phyloP scores from a whole-genome alignment of 208 protist species.

The Wallacemonas rigidus region DNA sequence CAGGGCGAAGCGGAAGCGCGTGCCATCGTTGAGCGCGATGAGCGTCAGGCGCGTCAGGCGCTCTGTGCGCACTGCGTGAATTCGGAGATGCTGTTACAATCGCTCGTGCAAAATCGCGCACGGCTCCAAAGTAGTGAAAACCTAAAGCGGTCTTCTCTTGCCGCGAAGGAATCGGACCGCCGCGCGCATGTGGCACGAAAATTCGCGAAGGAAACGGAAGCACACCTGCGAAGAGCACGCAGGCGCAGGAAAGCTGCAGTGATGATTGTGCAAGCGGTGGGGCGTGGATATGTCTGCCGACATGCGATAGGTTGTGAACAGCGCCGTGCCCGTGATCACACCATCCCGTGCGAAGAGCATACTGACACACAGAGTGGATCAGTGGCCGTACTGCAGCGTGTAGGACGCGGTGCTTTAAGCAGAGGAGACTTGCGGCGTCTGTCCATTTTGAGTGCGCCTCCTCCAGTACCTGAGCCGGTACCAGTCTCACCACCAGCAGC shows the following conservation, averaged over 20 bases:
- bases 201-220: neutral
- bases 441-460: neutral
- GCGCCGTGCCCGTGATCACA: neutral
- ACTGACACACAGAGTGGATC: neutral
- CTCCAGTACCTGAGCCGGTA: neutral
- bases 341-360: no score
- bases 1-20: conserved; percentile 17
- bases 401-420: conserved; percentile 22
- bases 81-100: neutral
- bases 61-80: neutral
- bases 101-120: neutral
- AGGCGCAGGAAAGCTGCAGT: neutral
- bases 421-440: neutral
- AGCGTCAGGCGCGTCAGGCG: neutral
- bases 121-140: neutral
- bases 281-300: neutral
- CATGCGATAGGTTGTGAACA: neutral
- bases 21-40: conserved; percentile 6
- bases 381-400: conserved; percentile 20
- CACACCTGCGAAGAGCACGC: neutral
- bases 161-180: conserved; percentile 20
- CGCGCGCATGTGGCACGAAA: conserved; percentile 1
- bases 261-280: conserved; percentile 2
- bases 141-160: neutral
- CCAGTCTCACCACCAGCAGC: no score